Evolutionary conservation across 345 rosid genomes (phyloP).

Genomic region (Passiflora organensis): DNA sequence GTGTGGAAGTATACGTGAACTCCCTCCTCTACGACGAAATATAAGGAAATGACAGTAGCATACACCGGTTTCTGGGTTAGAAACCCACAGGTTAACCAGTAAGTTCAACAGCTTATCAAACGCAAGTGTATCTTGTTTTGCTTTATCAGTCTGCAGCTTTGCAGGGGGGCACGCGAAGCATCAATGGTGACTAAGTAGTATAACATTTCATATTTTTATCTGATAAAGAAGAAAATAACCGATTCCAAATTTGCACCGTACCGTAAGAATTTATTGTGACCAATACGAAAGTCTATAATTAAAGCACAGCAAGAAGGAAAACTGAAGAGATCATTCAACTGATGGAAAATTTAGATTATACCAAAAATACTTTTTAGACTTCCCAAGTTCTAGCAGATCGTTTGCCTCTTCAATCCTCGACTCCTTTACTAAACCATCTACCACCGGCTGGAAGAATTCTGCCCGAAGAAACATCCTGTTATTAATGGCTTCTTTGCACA

Average conservation of each 20-base stretch:
- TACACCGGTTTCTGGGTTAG: no score
- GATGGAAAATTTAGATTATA: conserved; percentile 35
- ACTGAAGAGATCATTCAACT: conserved; percentile 1
- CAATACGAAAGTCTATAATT: no score
- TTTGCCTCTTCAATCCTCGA: conserved; percentile 48
- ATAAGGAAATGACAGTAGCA: no score
- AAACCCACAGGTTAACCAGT: neutral
- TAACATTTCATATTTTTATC: no score
- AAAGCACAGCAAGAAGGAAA: neutral
- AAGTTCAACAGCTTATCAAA: neutral
- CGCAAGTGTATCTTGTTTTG: neutral
- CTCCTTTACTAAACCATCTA: conserved; percentile 41
- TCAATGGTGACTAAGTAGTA: no score
- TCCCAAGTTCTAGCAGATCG: conserved; percentile 48
- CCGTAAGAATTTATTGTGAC: neutral
- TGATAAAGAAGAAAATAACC: neutral
- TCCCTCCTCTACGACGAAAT: conserved; percentile 10
- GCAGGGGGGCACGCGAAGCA: no score
- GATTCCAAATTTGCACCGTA: neutral
- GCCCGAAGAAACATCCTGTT: conserved; percentile 24
- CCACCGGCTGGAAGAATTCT: conserved; percentile 40
- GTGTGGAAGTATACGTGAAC: conserved; percentile 31
- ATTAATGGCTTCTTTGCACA: conserved; percentile 36
- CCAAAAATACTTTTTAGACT: conserved; percentile 31
- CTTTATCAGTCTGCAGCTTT: neutral